phyloP scores from a whole-genome alignment of 2,329 filamentous ascomycete genomes.

The Fusarium nodosum region DNA sequence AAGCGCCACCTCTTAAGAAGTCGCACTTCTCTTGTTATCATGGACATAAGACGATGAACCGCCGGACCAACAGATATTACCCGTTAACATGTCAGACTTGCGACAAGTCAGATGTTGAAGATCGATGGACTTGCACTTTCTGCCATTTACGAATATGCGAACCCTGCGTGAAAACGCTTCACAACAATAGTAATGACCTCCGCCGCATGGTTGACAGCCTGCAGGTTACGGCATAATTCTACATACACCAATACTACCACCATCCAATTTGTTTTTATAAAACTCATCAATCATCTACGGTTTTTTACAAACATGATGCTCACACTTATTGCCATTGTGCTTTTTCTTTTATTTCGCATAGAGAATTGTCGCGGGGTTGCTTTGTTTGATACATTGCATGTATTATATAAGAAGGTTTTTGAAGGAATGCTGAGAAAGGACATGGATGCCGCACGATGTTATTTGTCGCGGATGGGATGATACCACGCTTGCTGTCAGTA shows the following conservation, averaged over 20 bases:
- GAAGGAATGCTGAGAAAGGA: conserved; percentile 19
- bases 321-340: conserved; percentile 7
- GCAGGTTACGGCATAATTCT: conserved; percentile 13
- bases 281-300: conserved; percentile 3
- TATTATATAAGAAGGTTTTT: conserved; percentile 36
- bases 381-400: conserved; percentile 40
- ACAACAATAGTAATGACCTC: conserved; percentile 60
- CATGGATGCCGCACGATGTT: conserved; percentile 31
- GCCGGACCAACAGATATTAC: conserved; percentile 63
- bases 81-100: conserved; percentile 69
- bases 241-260: not conserved
- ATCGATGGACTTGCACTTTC: conserved; percentile 64
- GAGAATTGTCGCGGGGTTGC: conserved; percentile 21
- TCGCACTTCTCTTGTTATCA: conserved; percentile 63
- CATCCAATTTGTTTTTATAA: not conserved
- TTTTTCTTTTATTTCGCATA: conserved; percentile 43
- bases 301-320: conserved; percentile 6
- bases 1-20: conserved; percentile 60
- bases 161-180: conserved; percentile 60
- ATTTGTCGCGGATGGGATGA: conserved; percentile 38
- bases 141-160: conserved; percentile 67
- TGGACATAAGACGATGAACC: conserved; percentile 63
- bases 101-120: conserved; percentile 59
- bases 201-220: conserved; percentile 56
- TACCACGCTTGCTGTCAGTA: conserved; percentile 33